These are phyloP conservation scores for Chalaropsis ovoidea DNA, from an alignment of 2,329 filamentous ascomycete genomes.

Conservation along the genomic window DNA sequence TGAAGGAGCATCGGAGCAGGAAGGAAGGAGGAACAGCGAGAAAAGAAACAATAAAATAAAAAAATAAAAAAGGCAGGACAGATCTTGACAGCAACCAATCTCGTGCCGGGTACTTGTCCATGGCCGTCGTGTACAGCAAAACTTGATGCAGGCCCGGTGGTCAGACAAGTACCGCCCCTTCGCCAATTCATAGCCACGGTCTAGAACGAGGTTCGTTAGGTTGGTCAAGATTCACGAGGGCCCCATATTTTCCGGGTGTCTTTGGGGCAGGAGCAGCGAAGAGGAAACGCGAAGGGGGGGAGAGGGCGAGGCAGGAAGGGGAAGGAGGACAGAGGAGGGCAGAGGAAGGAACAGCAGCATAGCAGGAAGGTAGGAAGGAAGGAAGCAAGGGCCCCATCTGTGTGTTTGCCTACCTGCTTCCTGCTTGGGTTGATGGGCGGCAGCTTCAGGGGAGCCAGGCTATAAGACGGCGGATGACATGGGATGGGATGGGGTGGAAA, in stretches of 20 bases:
- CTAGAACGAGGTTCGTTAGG: slow-evolving; percentile 3
- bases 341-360: too few relatives aligned
- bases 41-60: neutral
- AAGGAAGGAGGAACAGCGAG: neutral
- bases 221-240: too few relatives aligned
- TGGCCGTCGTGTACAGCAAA: neutral
- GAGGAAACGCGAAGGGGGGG: neutral
- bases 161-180: neutral
- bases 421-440: neutral
- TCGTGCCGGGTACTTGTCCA: neutral
- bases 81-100: neutral
- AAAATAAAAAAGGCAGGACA: neutral
- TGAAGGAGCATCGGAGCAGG: neutral
- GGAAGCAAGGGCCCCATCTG: neutral
- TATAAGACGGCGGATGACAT: neutral
- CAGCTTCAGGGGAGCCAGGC: neutral
- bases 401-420: neutral
- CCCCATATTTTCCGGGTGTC: neutral
- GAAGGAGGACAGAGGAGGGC: neutral
- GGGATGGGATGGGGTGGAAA: neutral
- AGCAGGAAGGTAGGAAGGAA: neutral
- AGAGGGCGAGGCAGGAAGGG: neutral
- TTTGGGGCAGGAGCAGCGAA: neutral
- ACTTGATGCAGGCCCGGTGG: neutral
- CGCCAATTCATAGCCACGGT: neutral